Evolutionary conservation across 371 early-diverging fungal genomes (phyloP).

Genomic region (Rhizopus stolonifer): DNA sequence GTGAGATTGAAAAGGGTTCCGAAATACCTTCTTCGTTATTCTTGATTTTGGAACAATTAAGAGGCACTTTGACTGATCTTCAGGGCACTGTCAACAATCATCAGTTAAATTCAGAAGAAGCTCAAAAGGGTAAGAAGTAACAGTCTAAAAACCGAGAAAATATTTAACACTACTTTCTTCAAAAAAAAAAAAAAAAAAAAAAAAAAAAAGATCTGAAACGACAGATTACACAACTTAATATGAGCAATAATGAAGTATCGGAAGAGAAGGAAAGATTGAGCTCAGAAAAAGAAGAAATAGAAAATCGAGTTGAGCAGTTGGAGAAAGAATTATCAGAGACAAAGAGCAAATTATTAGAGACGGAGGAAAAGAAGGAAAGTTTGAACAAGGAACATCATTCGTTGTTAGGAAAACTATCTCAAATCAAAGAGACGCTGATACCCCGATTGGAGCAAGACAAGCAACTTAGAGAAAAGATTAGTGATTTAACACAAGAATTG

Average conservation of each 20-base stretch:
- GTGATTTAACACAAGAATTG: constrained; percentile 27
- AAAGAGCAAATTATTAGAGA: neutral
- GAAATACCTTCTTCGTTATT: constrained; percentile 31
- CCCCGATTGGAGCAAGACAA: constrained; percentile 48
- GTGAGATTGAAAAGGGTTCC: constrained; percentile 18
- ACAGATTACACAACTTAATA: constrained; percentile 39
- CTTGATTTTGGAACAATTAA: constrained; percentile 29
- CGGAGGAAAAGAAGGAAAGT: constrained; percentile 14
- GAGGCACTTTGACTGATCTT: constrained; percentile 21
- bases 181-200: too few relatives aligned
- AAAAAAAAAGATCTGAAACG: constrained; percentile 35
- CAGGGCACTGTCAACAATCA: constrained; percentile 2
- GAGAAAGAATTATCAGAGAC: neutral
- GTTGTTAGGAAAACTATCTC: constrained; percentile 32
- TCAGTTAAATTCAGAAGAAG: constrained; percentile 8
- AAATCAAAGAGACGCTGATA: constrained; percentile 41
- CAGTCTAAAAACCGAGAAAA: too few relatives aligned
- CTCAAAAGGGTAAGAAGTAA: constrained; percentile 13
- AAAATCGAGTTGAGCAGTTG: constrained; percentile 2
- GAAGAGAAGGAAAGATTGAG: constrained; percentile 39
- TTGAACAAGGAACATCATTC: constrained; percentile 47
- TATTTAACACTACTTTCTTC: too few relatives aligned
- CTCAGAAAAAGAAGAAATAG: constrained; percentile 36
- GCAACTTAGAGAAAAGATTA: constrained; percentile 31
- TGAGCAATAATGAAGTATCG: constrained; percentile 30